Evolutionary conservation across 208 protist species (phyloP).

Genomic region (Herpetomonas samuelpessoai): DNA sequence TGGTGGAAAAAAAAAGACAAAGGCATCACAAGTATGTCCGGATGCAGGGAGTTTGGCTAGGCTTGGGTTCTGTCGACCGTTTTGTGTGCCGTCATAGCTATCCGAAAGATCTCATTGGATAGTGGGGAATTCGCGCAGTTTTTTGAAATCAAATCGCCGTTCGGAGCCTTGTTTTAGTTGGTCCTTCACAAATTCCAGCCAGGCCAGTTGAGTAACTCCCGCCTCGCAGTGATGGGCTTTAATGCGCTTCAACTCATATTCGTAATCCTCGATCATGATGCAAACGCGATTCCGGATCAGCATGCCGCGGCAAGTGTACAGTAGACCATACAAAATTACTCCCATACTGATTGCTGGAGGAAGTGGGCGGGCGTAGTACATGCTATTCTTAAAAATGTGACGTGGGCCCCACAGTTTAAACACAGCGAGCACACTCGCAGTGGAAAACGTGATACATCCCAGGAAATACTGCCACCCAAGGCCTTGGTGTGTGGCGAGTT

Average conservation of each 20-base stretch:
- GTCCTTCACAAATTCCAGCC: slow-evolving; percentile 87
- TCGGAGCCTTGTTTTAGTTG: slow-evolving; percentile 82
- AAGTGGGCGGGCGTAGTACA: slow-evolving; percentile 84
- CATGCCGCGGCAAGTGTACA: slow-evolving; percentile 86
- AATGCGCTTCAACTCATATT: slow-evolving; percentile 90
- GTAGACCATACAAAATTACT: slow-evolving; percentile 75
- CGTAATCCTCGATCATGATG: slow-evolving; percentile 90
- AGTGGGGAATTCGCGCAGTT: slow-evolving; percentile 44
- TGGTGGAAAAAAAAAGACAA: too few species aligned
- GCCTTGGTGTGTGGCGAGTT: slow-evolving; percentile 64
- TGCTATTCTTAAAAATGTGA: slow-evolving; percentile 89
- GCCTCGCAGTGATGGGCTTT: slow-evolving; percentile 88
- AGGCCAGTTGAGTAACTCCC: slow-evolving; percentile 82
- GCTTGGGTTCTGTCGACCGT: too few species aligned
- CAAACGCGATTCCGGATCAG: slow-evolving; percentile 85
- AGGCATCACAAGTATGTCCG: too few species aligned
- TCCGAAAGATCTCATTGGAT: too few species aligned
- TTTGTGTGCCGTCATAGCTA: too few species aligned
- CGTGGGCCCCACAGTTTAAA: slow-evolving; percentile 88
- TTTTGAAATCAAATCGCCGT: slow-evolving; percentile 81
- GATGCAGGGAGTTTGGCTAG: too few species aligned
- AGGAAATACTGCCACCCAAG: slow-evolving; percentile 82
- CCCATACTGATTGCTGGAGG: slow-evolving; percentile 87
- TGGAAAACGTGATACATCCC: slow-evolving; percentile 65
- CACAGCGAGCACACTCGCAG: slow-evolving; percentile 43